phyloP scores from a whole-genome alignment of 768 basidiomycete genomes.

The Tulasnella sp. region DNA sequence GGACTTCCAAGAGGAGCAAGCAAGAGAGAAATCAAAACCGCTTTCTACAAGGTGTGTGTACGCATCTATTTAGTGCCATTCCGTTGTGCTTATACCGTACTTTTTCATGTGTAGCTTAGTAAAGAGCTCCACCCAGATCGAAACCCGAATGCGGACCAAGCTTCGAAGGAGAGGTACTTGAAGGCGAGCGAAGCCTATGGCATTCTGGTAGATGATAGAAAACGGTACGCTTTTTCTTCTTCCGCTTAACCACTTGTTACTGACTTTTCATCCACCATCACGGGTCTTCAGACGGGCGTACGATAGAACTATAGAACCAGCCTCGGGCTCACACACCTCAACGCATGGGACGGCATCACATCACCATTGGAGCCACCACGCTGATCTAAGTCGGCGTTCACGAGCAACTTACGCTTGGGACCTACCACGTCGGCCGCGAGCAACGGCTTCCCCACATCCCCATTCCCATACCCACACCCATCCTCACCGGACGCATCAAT shows the following conservation, averaged over 20 bases:
- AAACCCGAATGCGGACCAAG: slow-evolving; percentile 17
- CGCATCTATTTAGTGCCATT: neutral
- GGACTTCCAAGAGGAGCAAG: slow-evolving; percentile 20
- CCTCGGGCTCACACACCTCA: too few species aligned
- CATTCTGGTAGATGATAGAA: slow-evolving; percentile 28
- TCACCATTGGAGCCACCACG: too few species aligned
- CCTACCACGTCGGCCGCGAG: too few species aligned
- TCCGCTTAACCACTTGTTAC: neutral
- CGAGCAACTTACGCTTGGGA: too few species aligned
- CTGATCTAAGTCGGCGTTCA: too few species aligned
- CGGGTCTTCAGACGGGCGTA: slow-evolving; percentile 4
- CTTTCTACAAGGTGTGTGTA: slow-evolving; percentile 28
- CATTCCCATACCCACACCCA: too few species aligned
- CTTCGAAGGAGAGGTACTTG: slow-evolving; percentile 23
- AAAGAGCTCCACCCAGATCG: slow-evolving; percentile 30
- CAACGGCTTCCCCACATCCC: too few species aligned
- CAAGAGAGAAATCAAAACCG: slow-evolving; percentile 27
- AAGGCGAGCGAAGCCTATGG: slow-evolving; percentile 27
- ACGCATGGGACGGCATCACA: neutral
- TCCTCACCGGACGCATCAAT: too few species aligned
- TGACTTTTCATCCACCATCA: neutral
- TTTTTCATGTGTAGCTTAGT: slow-evolving; percentile 24
- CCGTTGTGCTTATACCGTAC: neutral
- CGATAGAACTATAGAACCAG: slow-evolving; percentile 8
- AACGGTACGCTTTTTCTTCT: slow-evolving; percentile 18